These are phyloP conservation scores for Fusarium tricinctum DNA, from an alignment of 2,329 filamentous ascomycete species.

Conservation along the genomic window DNA sequence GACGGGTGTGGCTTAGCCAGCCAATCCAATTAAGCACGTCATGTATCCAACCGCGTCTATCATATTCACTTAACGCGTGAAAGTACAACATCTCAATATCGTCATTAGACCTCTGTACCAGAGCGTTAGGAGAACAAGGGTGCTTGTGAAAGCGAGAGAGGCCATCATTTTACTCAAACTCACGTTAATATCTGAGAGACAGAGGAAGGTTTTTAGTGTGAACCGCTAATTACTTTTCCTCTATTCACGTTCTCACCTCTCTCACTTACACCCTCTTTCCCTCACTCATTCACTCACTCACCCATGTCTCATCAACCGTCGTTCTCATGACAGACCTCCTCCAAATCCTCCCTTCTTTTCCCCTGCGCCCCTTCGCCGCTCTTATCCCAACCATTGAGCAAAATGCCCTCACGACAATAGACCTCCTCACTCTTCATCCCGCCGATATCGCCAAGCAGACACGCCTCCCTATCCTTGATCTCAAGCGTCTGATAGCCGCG, in stretches of 20 bases:
- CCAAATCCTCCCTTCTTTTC: constrained; percentile 84
- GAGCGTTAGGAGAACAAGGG: constrained; percentile 1
- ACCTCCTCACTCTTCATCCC: constrained; percentile 87
- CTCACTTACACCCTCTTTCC: constrained; percentile 31
- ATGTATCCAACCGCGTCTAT: constrained; percentile 23
- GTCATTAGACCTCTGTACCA: constrained; percentile 15
- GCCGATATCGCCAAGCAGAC: constrained; percentile 89
- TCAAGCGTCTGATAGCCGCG: constrained; percentile 79
- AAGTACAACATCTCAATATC: constrained; percentile 7
- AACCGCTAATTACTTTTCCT: background rate
- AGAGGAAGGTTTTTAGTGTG: background rate
- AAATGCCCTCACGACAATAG: constrained; percentile 81
- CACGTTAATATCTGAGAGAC: too few relatives aligned
- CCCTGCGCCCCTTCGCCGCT: constrained; percentile 76
- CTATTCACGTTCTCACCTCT: background rate
- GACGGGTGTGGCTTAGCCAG: constrained; percentile 19
- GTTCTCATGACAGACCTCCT: constrained; percentile 85
- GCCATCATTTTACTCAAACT: background rate
- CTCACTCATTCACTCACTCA: background rate
- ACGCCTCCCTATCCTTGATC: constrained; percentile 82
- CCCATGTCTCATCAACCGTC: constrained; percentile 32
- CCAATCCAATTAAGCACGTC: constrained; percentile 27
- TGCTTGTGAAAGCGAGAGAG: background rate
- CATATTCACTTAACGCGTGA: constrained; percentile 26
- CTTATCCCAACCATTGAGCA: constrained; percentile 85